These are phyloP conservation scores for Lachnellula subtilissima DNA, from an alignment of 2,329 filamentous ascomycete species.

Conservation along the genomic window DNA sequence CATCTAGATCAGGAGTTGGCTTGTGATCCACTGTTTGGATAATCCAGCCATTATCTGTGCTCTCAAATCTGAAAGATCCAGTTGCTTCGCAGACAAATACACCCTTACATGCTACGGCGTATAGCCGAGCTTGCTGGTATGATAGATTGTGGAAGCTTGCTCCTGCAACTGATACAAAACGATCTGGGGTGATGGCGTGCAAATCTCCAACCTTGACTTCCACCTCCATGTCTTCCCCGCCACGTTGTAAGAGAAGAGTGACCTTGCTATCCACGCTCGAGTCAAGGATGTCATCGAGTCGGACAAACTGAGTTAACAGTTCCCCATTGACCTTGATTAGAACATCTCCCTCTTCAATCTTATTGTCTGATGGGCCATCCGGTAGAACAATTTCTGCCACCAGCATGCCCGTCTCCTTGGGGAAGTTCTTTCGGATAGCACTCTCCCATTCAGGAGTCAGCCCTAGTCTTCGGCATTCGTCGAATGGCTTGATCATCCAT, in stretches of 20 bases:
- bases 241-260: conserved; percentile 77
- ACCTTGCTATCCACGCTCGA: conserved; percentile 77
- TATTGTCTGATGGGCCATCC: conserved; percentile 77
- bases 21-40: conserved; percentile 90
- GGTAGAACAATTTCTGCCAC: conserved; percentile 94
- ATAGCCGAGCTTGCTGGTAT: conserved; percentile 94
- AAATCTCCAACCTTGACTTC: conserved; percentile 83
- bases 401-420: conserved; percentile 92
- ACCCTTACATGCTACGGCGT: conserved; percentile 85
- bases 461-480: conserved; percentile 88
- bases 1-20: conserved; percentile 78
- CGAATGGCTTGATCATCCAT: conserved; percentile 94
- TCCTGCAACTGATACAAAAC: conserved; percentile 90
- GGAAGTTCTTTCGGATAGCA: conserved; percentile 74
- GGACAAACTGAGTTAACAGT: conserved; percentile 87
- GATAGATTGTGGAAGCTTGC: conserved; percentile 94
- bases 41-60: conserved; percentile 86
- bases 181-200: conserved; percentile 90
- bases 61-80: conserved; percentile 92
- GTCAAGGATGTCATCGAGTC: conserved; percentile 86
- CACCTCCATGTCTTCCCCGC: conserved; percentile 80
- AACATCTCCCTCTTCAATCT: conserved; percentile 91
- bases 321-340: conserved; percentile 90
- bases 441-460: conserved; percentile 83
- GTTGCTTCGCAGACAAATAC: conserved; percentile 94